Percentiles rank a stretch among this genome's conserved stretches.
These are phyloP conservation scores for Aureobasidium zeae DNA, from an alignment of 2,329 filamentous ascomycete species.

Conservation along the genomic window DNA sequence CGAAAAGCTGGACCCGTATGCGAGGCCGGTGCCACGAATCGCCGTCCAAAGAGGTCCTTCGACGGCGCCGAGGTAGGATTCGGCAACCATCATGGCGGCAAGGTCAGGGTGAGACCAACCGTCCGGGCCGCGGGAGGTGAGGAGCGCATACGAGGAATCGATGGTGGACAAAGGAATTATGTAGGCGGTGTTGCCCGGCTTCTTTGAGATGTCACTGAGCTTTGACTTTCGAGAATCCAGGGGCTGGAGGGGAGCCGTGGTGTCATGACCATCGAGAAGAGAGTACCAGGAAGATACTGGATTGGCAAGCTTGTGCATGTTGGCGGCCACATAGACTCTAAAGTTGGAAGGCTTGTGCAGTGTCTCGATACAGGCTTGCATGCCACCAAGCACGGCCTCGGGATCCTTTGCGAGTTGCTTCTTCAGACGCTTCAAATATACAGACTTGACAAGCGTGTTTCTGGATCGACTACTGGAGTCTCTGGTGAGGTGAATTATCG, in stretches of 20 bases:
- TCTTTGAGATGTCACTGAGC: conserved; percentile 65
- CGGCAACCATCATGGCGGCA: conserved; percentile 76
- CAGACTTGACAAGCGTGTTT: conserved; percentile 73
- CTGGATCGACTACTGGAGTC: conserved; percentile 69
- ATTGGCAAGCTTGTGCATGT: conserved; percentile 62
- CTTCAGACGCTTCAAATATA: conserved; percentile 79
- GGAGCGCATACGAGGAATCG: conserved; percentile 81
- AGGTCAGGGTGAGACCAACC: conserved; percentile 69
- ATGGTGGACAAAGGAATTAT: conserved; percentile 86
- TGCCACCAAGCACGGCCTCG: conserved; percentile 60
- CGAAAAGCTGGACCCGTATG: conserved; percentile 76
- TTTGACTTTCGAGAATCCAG: conserved; percentile 61
- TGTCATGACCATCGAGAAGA: conserved; percentile 47
- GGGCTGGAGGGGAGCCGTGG: conserved; percentile 51
- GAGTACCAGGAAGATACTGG: conserved; percentile 73
- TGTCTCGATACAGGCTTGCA: conserved; percentile 64
- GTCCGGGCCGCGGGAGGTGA: conserved; percentile 63
- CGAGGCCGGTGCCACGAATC: conserved; percentile 84
- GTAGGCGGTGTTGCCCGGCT: conserved; percentile 65
- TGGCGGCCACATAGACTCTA: conserved; percentile 72
- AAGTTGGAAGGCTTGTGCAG: conserved; percentile 81
- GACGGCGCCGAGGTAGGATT: conserved; percentile 83
- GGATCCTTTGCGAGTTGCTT: conserved; percentile 71
- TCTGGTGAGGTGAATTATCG: conserved; percentile 70
- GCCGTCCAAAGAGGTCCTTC: conserved; percentile 93